phyloP scores from a whole-genome alignment of 129 eudicot genomes.

The Lonicera japonica region DNA sequence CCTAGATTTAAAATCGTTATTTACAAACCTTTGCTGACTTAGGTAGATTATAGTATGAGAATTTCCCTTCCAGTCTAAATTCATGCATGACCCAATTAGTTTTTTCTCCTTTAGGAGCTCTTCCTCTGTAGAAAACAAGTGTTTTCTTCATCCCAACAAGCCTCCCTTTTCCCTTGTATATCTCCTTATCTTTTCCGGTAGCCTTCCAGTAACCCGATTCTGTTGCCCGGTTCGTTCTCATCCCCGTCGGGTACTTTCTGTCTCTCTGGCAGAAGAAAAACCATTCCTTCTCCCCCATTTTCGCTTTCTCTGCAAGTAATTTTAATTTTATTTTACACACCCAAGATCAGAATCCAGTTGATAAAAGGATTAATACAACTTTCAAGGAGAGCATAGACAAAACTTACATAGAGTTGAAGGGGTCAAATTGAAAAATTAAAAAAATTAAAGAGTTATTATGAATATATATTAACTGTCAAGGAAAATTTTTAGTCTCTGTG shows the following conservation, averaged over 20 bases:
- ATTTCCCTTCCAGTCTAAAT: constrained; percentile 72
- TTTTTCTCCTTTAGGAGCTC: constrained; percentile 88
- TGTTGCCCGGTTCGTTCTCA: constrained; percentile 84
- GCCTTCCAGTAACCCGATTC: constrained; percentile 93
- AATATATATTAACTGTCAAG: not conserved
- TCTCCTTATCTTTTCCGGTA: constrained; percentile 87
- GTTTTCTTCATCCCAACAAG: constrained; percentile 90
- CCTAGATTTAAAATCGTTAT: not conserved
- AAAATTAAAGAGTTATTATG: not conserved
- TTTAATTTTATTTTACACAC: too few species aligned
- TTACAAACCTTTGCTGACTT: constrained; percentile 52
- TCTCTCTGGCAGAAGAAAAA: constrained; percentile 73
- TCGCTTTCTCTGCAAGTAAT: constrained; percentile 63
- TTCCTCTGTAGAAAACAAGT: constrained; percentile 84
- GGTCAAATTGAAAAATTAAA: not conserved
- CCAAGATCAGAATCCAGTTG: too few species aligned
- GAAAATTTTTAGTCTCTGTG: too few species aligned
- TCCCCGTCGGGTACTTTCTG: constrained; percentile 84
- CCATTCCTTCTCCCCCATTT: constrained; percentile 83
- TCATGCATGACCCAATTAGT: constrained; percentile 94
- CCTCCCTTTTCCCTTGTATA: constrained; percentile 32
- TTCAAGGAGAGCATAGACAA: too few species aligned
- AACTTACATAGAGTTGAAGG: not conserved
- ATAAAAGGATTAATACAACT: too few species aligned
- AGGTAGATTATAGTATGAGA: constrained; percentile 63